Evolutionary conservation across 495 filamentous ascomycete species (phyloP), one percentile per base, ranked within the genome.

Genomic region (Penicillium odoratum): DNA sequence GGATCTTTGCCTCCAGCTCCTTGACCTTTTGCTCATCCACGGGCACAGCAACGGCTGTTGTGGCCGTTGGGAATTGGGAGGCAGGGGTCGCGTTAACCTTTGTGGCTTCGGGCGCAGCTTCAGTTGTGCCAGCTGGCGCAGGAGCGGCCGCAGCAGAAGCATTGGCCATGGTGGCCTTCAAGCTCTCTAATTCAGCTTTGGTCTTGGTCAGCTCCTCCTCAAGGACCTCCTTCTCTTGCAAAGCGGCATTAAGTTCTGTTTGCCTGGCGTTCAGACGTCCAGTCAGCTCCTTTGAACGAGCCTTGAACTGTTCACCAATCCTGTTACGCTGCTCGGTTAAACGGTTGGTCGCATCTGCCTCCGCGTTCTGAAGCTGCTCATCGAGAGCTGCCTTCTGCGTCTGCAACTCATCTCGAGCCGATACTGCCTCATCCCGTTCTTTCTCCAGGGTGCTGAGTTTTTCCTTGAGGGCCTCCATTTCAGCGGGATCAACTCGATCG

Each of bases 401-500:
- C 42, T 83, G 72, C 28, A 89, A 75, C 30, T 86, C 73, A 64
- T 91, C 86, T 13, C 45, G 56, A 6, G 55, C 58, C 40, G 55
- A n/a, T 6, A 53, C 36, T 7, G 62, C 77, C 30, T 86, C 73
- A 65, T 93, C 88, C 2, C 87, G 85, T 67, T 97, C 92, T 11
- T 76, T 76, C 66, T 91, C 79, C 15, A 97, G 74, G 5, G 69
- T 74, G 25, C 82, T 72, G 47, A 88, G 72, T 59, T 86, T 79
- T 62, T 86, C 83, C 69, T 93, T 97, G 53, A 98, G 76, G 57
- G 84, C 84, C 64, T 98, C 92, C 56, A 96, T 82, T 63, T 97
- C 93, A 1, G 89, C 89, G 15, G 93, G 94, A 67, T 98, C 94
- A 28, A 95, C 86, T 49, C 94, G 90, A 60, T 97, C 92, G 68